Base-by-base conservation (phyloP, 2,329 filamentous ascomycete species). In the Aspergillus udagawae region DNA sequence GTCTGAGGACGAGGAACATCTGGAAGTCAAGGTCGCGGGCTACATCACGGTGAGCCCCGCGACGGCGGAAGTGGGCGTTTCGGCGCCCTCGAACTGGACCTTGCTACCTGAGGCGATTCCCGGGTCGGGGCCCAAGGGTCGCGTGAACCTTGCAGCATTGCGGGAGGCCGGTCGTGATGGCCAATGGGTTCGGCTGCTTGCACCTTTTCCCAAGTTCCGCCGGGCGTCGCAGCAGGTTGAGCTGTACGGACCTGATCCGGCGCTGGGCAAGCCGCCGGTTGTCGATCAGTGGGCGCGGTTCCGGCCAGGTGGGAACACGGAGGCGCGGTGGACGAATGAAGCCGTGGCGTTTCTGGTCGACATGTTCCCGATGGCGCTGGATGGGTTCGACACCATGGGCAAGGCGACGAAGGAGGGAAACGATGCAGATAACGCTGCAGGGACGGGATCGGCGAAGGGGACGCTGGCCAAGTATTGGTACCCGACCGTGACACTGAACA, bases 401-500 rank as follows among this genome's bases (percentile, higher is more conserved):
- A 57, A 63, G 52, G 61, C 58, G 29, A 63, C 61, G 20, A 65
- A 38, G 70, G 77, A 60, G 56, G 70, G 12, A 32, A 4, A 5
- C 29, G 12, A 2, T 2, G 3, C 5, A 7, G 32, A 17, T 5
- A 52, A 25, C 51, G 57, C 68, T 32, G 62, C 64, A 66, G 48
- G 63, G 63, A 0, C 59, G 58, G 38, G 52, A 27, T 59, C 44
- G 63, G 29, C 17, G 48, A 56, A 69, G 52, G 65, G 70, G 42
- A 51, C 65, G 45, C 69, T 67, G 41, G 73, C 73, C 3, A 75
- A 53, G 71, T 85, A 84, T 64, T 92, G 89, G 90, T 91, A 90
- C 69, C 89, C 89, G 0, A 95, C 90, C 0, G 73, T 95, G 1
- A 76, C 86, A 20, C 74, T 94, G 68, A 91, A 90, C 69, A 66